A percentile compares a stretch with the other conserved stretches of the same genome.
Conservation (phyloP, 2,329 filamentous ascomycete genomes). For the Cercospora sesami region DNA sequence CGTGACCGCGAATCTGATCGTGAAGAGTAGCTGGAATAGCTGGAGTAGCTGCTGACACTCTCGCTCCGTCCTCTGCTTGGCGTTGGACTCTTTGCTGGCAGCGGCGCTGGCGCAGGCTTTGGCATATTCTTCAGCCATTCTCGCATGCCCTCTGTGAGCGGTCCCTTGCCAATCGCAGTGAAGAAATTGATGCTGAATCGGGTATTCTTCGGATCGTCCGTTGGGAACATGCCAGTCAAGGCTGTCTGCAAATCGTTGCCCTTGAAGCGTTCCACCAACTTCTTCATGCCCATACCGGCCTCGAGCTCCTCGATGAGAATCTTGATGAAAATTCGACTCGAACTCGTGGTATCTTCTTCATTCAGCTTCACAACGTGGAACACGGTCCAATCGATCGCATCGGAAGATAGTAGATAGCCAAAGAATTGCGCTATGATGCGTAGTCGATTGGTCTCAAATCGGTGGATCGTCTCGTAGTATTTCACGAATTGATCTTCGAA, state of each 20-base stretch:
- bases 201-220: slow-evolving; percentile 83
- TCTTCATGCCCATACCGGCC: slow-evolving; percentile 81
- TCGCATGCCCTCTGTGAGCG: slow-evolving; percentile 91
- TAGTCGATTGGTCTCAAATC: slow-evolving; percentile 91
- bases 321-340: slow-evolving; percentile 97
- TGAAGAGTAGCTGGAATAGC: slow-evolving; percentile 69
- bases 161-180: slow-evolving; percentile 94
- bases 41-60: slow-evolving; percentile 73
- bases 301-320: slow-evolving; percentile 92
- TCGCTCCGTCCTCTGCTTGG: slow-evolving; percentile 61
- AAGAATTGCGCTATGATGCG: slow-evolving; percentile 96
- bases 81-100: slow-evolving; percentile 50
- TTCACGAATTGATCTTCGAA: slow-evolving; percentile 88
- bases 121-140: slow-evolving; percentile 86
- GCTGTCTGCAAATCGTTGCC: slow-evolving; percentile 77
- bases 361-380: slow-evolving; percentile 83
- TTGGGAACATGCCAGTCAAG: slow-evolving; percentile 84
- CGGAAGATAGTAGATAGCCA: slow-evolving; percentile 81
- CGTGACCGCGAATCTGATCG: slow-evolving; percentile 37
- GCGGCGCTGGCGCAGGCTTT: slow-evolving; percentile 73
- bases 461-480: slow-evolving; percentile 97
- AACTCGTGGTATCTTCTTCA: slow-evolving; percentile 94
- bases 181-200: slow-evolving; percentile 99
- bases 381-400: slow-evolving; percentile 90
- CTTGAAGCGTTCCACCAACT: slow-evolving; percentile 71